phyloP scores from a whole-genome alignment of 495 filamentous ascomycete genomes.

The Neurospora cerealis region DNA sequence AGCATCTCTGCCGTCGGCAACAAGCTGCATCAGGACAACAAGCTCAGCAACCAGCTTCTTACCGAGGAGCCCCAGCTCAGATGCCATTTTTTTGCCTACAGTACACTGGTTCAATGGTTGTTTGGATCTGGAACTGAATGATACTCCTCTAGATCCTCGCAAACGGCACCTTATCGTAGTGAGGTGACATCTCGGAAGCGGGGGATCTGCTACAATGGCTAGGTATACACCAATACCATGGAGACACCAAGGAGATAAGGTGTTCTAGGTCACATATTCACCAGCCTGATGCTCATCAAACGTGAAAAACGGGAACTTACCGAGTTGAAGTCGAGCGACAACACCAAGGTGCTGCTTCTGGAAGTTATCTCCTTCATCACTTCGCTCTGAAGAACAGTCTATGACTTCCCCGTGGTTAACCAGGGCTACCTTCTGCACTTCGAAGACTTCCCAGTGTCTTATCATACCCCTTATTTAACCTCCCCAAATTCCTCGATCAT shows the following conservation, averaged over 20 bases:
- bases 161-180: neutral
- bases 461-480: neutral
- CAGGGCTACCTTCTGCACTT: neutral
- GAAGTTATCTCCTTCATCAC: neutral
- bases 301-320: neutral
- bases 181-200: neutral
- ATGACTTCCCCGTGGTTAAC: neutral
- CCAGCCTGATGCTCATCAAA: neutral
- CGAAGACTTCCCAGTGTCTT: neutral
- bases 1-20: neutral
- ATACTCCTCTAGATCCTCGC: neutral
- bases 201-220: neutral
- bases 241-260: neutral
- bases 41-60: neutral
- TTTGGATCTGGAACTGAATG: neutral
- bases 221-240: neutral
- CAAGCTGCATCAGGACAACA: neutral
- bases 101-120: neutral
- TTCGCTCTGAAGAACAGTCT: neutral
- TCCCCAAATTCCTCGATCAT: constrained; percentile 19
- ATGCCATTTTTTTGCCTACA: neutral
- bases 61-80: neutral
- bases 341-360: neutral
- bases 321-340: neutral
- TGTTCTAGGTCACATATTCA: neutral